phyloP scores from a whole-genome alignment of 129 eudicot species.

The Logfia minima region DNA sequence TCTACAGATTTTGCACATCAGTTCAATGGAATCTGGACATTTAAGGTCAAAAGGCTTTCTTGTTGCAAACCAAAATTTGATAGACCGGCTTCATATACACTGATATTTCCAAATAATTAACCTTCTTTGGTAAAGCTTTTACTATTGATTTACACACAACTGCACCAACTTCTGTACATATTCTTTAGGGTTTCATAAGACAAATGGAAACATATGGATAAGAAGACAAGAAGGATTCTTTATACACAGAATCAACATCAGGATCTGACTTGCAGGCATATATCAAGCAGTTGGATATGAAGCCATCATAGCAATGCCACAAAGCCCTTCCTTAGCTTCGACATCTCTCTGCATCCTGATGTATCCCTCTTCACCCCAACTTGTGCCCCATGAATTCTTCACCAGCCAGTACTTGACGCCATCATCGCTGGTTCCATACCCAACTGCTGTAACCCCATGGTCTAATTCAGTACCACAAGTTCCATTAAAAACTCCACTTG shows the following conservation, averaged over 20 bases:
- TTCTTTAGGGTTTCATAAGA: neutral
- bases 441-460: conserved; percentile 30
- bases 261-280: neutral
- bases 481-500: conserved; percentile 39
- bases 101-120: too few relatives aligned
- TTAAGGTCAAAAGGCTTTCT: too few relatives aligned
- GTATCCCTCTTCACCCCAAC: conserved; percentile 45
- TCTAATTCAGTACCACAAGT: conserved; percentile 32
- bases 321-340: conserved; percentile 26
- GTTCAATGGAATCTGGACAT: too few relatives aligned
- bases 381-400: conserved; percentile 43
- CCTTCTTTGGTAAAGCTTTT: neutral
- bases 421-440: conserved; percentile 33
- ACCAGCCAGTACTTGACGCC: conserved; percentile 46
- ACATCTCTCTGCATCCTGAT: conserved; percentile 32
- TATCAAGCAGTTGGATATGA: conserved; percentile 35
- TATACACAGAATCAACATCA: neutral
- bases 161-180: neutral
- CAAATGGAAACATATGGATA: neutral
- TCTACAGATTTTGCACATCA: too few relatives aligned
- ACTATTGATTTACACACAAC: neutral
- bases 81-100: too few relatives aligned
- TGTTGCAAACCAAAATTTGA: too few relatives aligned
- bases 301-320: conserved; percentile 41
- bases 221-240: neutral